Conservation (phyloP, 768 basidiomycete species). For the Mrakia frigida region DNA sequence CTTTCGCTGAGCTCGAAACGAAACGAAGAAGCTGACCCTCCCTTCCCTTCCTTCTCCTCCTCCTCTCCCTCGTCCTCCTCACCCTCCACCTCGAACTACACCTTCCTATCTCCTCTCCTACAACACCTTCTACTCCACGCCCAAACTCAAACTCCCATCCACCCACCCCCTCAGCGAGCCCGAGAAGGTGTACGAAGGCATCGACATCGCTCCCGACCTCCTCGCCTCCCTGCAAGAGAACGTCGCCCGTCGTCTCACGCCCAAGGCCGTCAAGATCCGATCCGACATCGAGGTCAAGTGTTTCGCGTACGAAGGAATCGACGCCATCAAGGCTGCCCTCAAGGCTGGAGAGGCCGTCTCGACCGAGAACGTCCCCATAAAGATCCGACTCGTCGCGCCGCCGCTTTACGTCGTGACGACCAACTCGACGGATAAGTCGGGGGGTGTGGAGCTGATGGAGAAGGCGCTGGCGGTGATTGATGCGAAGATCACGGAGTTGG, state of each 20-base stretch:
- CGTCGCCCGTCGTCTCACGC: slow-evolving; percentile 90
- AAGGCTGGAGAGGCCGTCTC: slow-evolving; percentile 78
- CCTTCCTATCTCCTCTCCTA: too few relatives aligned
- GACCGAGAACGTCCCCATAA: slow-evolving; percentile 87
- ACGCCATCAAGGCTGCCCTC: slow-evolving; percentile 89
- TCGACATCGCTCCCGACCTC: slow-evolving; percentile 56
- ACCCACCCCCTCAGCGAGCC: slow-evolving; percentile 51
- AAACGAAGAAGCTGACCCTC: neutral
- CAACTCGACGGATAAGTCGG: slow-evolving; percentile 94
- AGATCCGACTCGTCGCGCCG: slow-evolving; percentile 92
- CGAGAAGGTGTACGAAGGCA: slow-evolving; percentile 71
- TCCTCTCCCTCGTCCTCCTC: neutral
- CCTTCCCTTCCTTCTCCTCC: slow-evolving; percentile 30
- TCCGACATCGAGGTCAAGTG: slow-evolving; percentile 97
- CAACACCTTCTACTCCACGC: slow-evolving; percentile 11
- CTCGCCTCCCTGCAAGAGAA: slow-evolving; percentile 64
- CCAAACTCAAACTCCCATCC: neutral
- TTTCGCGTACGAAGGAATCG: slow-evolving; percentile 90
- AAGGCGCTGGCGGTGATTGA: slow-evolving; percentile 89
- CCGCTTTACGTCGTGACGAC: slow-evolving; percentile 93
- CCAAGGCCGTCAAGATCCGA: slow-evolving; percentile 96
- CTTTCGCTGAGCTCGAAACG: neutral
- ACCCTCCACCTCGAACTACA: neutral
- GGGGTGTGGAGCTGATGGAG: slow-evolving; percentile 87
- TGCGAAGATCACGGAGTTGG: slow-evolving; percentile 70